Base-by-base conservation (phyloP, 2,329 filamentous ascomycete species). In the Colletotrichum lini region DNA sequence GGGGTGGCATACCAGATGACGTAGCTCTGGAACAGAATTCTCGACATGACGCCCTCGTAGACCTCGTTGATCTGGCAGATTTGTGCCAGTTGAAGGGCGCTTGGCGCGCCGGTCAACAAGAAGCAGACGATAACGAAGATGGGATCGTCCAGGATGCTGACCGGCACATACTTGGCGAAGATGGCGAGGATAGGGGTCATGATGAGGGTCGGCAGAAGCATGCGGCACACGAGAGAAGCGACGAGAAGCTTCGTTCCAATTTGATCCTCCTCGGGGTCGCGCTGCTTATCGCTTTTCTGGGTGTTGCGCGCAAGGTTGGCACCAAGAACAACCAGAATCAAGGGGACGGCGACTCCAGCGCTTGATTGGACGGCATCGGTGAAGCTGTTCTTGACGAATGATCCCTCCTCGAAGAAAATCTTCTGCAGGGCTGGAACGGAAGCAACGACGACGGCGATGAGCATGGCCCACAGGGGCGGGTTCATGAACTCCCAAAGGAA, bases 111-210 rank as follows among this genome's bases (percentile, higher is more conserved):
- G 0, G 94, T 96, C 75, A 99, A 92, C 74, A 99, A 86, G 88
- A 98, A 99, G 83, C 95, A 98, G 45, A 99, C 96, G 75, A 99
- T 94, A 75, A 99, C 92, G 81, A 99, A 99, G 77, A 99, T 99
- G 12, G 96, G 96, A 79, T 99, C 96, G 79, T 97, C 96, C 44
- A 99, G 86, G 76, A 99, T 98, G 85, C 94, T 97, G 78, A 99
- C 89, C 3, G 94, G 94, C 35, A 98, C 89, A 78, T 92, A 98
- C 80, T 98, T 98, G 70, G 96, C 96, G 56, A 93, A 88, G 18
- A 98, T 74, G 0, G 96, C 96, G 45, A 99, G 84, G 56, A 98
- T 85, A 2, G 96, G 96, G 0, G 95, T 94, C 94, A 98, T 98
- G 80, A 98, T 89, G 50, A 97, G 78, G 0, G 94, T 98, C 1